Percentiles rank a stretch among this genome's conserved stretches.
phyloP scores from a whole-genome alignment of 2,329 filamentous ascomycete genomes.

The Xylariaceae sp. region DNA sequence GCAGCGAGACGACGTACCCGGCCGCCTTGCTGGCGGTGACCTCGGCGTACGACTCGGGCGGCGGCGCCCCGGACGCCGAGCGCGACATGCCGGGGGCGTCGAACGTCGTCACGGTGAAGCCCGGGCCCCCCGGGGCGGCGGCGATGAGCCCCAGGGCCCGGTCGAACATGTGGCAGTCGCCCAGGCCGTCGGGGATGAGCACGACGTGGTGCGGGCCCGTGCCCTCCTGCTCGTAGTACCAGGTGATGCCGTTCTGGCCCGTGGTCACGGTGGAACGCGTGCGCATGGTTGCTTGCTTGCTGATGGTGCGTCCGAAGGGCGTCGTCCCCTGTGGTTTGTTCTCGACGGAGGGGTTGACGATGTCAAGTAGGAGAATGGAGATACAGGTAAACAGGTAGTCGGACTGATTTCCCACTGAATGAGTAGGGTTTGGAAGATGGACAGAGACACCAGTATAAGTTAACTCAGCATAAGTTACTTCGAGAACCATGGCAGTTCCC shows the following conservation, averaged over 20 bases:
- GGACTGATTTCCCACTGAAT: too few species aligned
- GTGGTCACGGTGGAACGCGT: slow-evolving; percentile 8
- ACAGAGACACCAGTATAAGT: too few species aligned
- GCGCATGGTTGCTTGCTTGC: too few species aligned
- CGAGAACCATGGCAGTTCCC: too few species aligned
- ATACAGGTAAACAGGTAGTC: too few species aligned
- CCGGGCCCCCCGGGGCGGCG: too few species aligned
- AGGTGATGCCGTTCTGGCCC: slow-evolving; percentile 9
- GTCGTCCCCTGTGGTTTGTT: too few species aligned
- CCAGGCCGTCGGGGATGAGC: slow-evolving; percentile 10
- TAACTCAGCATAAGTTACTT: too few species aligned
- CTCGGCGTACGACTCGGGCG: slow-evolving; percentile 6
- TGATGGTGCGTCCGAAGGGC: too few species aligned
- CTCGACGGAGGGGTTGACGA: too few species aligned
- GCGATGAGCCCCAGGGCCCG: slow-evolving; percentile 7
- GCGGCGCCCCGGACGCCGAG: slow-evolving; percentile 8
- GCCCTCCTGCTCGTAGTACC: slow-evolving; percentile 14
- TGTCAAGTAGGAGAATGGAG: too few species aligned
- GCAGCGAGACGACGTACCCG: slow-evolving; percentile 9
- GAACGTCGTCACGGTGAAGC: slow-evolving; percentile 11
- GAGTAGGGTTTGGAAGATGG: too few species aligned
- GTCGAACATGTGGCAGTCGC: slow-evolving; percentile 12
- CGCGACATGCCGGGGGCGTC: slow-evolving; percentile 13
- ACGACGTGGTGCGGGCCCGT: slow-evolving; percentile 10
- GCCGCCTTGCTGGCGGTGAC: slow-evolving; percentile 10